Percentiles rank a stretch among this genome's conserved stretches.
Evolutionary conservation across 495 filamentous ascomycete genomes (phyloP).

Genomic region (Tuber microsphaerosporum): DNA sequence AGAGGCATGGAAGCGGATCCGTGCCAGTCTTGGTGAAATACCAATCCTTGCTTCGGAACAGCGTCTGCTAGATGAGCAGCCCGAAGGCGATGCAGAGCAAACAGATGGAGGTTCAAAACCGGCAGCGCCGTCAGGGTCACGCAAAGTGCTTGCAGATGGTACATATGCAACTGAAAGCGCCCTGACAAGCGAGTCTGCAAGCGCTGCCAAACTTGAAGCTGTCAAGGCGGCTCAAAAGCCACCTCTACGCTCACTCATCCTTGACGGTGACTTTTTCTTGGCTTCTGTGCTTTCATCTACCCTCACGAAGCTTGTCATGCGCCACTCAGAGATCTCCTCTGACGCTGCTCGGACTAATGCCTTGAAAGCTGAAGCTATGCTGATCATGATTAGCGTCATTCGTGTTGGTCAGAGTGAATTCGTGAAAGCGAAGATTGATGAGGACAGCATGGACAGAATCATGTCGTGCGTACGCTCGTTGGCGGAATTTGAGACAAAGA

Average conservation of each 20-base stretch:
- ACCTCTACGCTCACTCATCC: constrained; percentile 84
- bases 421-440: constrained; percentile 93
- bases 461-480: constrained; percentile 93
- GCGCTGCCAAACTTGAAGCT: constrained; percentile 84
- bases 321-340: constrained; percentile 86
- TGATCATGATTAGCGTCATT: constrained; percentile 98
- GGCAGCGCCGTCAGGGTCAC: constrained; percentile 66
- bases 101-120: constrained; percentile 58
- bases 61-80: constrained; percentile 70
- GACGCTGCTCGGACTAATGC: constrained; percentile 86
- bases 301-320: constrained; percentile 96
- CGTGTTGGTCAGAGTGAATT: constrained; percentile 97
- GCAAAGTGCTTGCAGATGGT: constrained; percentile 90
- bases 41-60: constrained; percentile 96
- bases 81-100: constrained; percentile 55
- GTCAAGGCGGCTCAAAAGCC: constrained; percentile 97
- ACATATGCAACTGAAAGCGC: constrained; percentile 97
- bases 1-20: constrained; percentile 94
- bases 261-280: constrained; percentile 98
- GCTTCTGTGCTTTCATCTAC: constrained; percentile 88
- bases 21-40: constrained; percentile 90
- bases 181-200: constrained; percentile 82
- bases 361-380: constrained; percentile 92
- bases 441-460: constrained; percentile 94
- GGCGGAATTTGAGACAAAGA: constrained; percentile 80